Conservation (phyloP, 345 rosid species). For the Hevea brasiliensis region DNA sequence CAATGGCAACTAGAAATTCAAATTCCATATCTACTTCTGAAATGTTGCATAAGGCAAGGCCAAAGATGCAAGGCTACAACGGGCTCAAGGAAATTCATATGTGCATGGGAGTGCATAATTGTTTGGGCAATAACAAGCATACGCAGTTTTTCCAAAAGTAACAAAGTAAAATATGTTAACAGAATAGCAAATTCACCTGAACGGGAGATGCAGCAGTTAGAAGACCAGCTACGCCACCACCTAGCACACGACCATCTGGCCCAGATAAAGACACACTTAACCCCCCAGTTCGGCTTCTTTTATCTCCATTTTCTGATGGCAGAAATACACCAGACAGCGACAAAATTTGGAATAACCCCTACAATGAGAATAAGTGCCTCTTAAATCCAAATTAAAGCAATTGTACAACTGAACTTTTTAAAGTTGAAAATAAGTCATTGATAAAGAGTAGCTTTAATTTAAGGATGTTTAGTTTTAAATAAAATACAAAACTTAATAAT, state of each 20-base stretch:
- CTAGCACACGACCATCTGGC: constrained; percentile 84
- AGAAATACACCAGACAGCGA: constrained; percentile 84
- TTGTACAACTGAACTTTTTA: neutral
- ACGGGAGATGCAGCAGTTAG: constrained; percentile 85
- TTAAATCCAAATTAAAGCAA: neutral
- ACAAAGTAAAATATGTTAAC: neutral
- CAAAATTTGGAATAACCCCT: constrained; percentile 88
- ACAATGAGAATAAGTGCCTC: constrained; percentile 15
- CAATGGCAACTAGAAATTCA: neutral
- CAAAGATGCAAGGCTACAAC: too few species aligned
- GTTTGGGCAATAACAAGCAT: neutral
- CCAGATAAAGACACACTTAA: constrained; percentile 80
- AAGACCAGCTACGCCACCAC: constrained; percentile 87
- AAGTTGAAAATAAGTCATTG: too few species aligned
- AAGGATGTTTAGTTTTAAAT: too few species aligned
- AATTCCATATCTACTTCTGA: neutral
- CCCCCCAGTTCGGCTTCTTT: constrained; percentile 69
- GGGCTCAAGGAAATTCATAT: neutral
- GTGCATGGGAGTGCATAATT: neutral
- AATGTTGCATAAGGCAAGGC: neutral
- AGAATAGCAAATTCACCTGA: constrained; percentile 49
- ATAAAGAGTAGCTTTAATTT: too few species aligned
- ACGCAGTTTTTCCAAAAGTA: neutral
- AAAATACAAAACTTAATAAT: too few species aligned
- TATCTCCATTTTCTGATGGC: constrained; percentile 68